Base-by-base conservation (phyloP, 768 basidiomycete genomes). In the Kockovaella imperatae region DNA sequence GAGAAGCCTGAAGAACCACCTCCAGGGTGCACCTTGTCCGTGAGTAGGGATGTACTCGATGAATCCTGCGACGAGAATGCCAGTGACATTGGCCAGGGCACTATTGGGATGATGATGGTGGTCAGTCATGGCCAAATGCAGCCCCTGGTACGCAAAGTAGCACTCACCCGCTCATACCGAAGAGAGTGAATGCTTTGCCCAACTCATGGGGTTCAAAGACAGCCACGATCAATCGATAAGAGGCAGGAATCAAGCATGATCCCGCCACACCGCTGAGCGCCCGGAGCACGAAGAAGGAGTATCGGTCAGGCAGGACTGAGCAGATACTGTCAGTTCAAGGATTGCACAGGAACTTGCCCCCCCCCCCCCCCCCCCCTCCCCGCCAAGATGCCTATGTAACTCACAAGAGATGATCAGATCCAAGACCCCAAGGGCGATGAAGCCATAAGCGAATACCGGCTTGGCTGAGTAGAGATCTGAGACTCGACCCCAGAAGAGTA, bases 1-100 rank as follows among this genome's bases (percentile, higher is more conserved):
- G 11, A 54, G 25, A 14, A 61, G 26, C n/a, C 52, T 50, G 52
- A 64, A 67, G 25, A 57, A 60, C 68, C 68, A 69, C 13, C 62
- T 44, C 68, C 68, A 69, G 1, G 42, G 38, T 2, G 41, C 39
- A 38, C 53, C 48, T n/a, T 67, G 55, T 7, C 57, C 59, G 5
- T 28, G 21, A 10, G 24, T 10, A 5, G 45, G 44, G 20, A 65
- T 62, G 11, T 52, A 45, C 32, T 48, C 50, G 20, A 58, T 30
- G n/a, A 62, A 14, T 1, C 62, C 65, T 1, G 46, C 59, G 13
- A 67, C 17, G 20, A 56, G 14, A 7, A 54, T n/a, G 1, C 65
- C 65, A 5, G 42, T 32, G 23, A 42, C 28, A 17, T 48, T 48
- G 4, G 47, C 65, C 3, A 67, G 8, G 1, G 57, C 44, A 3